Percentiles rank a stretch among this genome's conserved stretches.
phyloP scores from a whole-genome alignment of 768 basidiomycete species.

The Lepiota brunneoincarnata region DNA sequence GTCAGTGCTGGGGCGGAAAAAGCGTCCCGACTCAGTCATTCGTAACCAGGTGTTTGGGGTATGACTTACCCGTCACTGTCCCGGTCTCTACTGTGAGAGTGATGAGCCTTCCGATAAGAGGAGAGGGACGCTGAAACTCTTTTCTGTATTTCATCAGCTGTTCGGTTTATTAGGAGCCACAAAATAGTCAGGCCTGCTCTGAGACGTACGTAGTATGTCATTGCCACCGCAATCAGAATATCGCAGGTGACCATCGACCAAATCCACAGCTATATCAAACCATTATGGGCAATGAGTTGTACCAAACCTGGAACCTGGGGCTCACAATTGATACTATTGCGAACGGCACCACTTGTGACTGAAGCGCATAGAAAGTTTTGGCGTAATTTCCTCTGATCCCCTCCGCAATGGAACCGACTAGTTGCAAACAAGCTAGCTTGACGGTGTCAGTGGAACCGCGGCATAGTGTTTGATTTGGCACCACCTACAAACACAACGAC shows the following conservation, averaged over 20 bases:
- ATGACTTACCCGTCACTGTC: not conserved
- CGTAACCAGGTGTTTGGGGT: no score
- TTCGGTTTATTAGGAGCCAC: no score
- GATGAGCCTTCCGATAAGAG: not conserved
- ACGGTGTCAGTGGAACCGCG: not conserved
- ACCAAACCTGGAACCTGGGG: no score
- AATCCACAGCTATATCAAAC: not conserved
- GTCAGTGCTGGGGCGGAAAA: not conserved
- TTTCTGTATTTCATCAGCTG: conserved; percentile 1
- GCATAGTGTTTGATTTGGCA: no score
- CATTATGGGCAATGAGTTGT: no score
- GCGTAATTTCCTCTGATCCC: not conserved
- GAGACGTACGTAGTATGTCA: conserved; percentile 6
- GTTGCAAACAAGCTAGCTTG: not conserved
- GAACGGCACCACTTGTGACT: not conserved
- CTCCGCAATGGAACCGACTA: conserved; percentile 1
- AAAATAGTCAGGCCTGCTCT: no score
- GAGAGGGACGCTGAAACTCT: not conserved
- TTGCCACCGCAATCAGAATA: conserved; percentile 1
- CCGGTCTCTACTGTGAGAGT: conserved; percentile 1
- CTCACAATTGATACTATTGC: not conserved
- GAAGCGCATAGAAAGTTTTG: not conserved
- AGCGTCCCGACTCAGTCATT: not conserved
- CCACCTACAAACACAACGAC: not conserved
- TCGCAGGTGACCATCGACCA: conserved; percentile 2